A percentile compares a stretch with the other conserved stretches of the same genome.
phyloP scores from a whole-genome alignment of 495 filamentous ascomycete genomes.

The Aspergillus haitiensis region DNA sequence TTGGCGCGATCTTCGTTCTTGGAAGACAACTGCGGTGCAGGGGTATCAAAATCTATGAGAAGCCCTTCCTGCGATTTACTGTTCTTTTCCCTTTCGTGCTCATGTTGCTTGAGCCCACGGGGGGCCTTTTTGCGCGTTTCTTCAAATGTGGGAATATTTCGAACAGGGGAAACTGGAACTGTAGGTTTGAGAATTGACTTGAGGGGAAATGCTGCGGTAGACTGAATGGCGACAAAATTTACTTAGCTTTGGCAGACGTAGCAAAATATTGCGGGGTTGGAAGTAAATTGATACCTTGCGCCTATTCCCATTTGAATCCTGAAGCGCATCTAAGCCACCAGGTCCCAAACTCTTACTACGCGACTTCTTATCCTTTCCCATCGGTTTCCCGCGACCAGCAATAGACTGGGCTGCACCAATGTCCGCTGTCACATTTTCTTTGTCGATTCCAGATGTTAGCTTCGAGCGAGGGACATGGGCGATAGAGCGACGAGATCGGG shows the following conservation, averaged over 20 bases:
- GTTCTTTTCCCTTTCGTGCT: slow-evolving; percentile 21
- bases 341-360: slow-evolving; percentile 95
- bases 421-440: slow-evolving; percentile 73
- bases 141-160: slow-evolving; percentile 55
- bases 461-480: slow-evolving; percentile 60
- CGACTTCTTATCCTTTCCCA: slow-evolving; percentile 65
- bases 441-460: slow-evolving; percentile 50
- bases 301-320: slow-evolving; percentile 75
- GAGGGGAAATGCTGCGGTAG: slow-evolving; percentile 55
- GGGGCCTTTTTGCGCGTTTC: slow-evolving; percentile 47
- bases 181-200: slow-evolving; percentile 89
- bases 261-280: neutral
- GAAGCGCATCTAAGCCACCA: slow-evolving; percentile 80
- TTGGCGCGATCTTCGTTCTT: slow-evolving; percentile 48
- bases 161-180: slow-evolving; percentile 63
- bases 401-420: slow-evolving; percentile 41
- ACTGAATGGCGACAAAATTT: slow-evolving; percentile 35
- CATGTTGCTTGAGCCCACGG: slow-evolving; percentile 30
- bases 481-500: slow-evolving; percentile 75
- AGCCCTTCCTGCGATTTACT: slow-evolving; percentile 36
- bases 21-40: slow-evolving; percentile 32
- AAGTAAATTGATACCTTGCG: slow-evolving; percentile 62
- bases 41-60: slow-evolving; percentile 51
- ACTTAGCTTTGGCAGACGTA: slow-evolving; percentile 17
- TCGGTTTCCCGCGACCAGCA: slow-evolving; percentile 33